Conservation (phyloP, 2,329 filamentous ascomycete species). For the Neopestalotiopsis sp. region DNA sequence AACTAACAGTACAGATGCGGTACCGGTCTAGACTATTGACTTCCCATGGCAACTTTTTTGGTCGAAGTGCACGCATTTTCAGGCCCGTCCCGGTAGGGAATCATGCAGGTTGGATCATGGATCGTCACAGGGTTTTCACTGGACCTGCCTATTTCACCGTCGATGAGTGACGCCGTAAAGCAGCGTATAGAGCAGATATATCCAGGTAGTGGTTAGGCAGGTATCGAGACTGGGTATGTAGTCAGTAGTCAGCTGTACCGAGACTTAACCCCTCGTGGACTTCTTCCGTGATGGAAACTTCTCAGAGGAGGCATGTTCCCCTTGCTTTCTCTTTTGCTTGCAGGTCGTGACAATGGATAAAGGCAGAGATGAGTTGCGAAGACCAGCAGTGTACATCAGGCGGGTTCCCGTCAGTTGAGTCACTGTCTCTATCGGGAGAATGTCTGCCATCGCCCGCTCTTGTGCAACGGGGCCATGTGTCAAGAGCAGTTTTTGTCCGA, state of each 20-base stretch:
- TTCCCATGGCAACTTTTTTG: not conserved
- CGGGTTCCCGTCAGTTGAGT: not conserved
- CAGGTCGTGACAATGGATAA: not conserved
- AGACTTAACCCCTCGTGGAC: not conserved
- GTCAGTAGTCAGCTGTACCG: not conserved
- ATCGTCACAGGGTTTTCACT: not conserved
- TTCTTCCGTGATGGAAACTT: not conserved
- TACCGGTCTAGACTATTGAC: not conserved
- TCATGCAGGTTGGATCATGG: not conserved
- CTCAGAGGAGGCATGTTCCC: not conserved
- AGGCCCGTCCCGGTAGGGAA: not conserved
- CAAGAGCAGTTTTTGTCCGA: slow-evolving; percentile 3
- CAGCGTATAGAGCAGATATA: not conserved
- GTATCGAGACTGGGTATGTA: not conserved
- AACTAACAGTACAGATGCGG: not conserved
- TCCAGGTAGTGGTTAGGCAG: not conserved
- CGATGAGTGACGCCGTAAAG: not conserved
- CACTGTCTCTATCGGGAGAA: slow-evolving; percentile 8
- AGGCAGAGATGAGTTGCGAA: not conserved
- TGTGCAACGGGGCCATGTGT: slow-evolving; percentile 17
- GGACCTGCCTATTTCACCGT: not conserved
- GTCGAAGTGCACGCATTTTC: not conserved
- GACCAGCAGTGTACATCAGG: not conserved
- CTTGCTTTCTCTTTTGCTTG: not conserved
- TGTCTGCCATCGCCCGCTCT: slow-evolving; percentile 13